A percentile compares a stretch with the other conserved stretches of the same genome.
phyloP scores from a whole-genome alignment of 192 early-diverging fungal genomes.

The Gryganskiella cystojenkinii region DNA sequence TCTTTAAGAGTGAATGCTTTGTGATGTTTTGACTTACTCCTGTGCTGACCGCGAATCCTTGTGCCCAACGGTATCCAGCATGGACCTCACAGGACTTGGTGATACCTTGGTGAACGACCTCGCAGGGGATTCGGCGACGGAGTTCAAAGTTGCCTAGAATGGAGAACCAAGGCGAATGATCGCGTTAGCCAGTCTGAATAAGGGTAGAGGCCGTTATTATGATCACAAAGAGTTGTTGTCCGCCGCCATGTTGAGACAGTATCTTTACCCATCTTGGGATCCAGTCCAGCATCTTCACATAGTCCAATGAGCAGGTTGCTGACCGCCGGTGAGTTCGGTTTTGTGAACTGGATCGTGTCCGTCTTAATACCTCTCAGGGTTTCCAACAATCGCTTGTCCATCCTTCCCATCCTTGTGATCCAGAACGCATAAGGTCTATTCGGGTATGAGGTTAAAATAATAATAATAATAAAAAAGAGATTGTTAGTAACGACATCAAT shows the following conservation, averaged over 20 bases:
- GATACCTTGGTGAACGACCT: constrained; percentile 61
- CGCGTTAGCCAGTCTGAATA: neutral
- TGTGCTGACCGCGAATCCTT: constrained; percentile 41
- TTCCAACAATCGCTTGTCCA: constrained; percentile 66
- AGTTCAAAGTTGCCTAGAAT: constrained; percentile 40
- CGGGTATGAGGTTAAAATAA: neutral
- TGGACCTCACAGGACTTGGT: constrained; percentile 60
- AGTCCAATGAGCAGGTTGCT: constrained; percentile 43
- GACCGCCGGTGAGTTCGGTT: constrained; percentile 49
- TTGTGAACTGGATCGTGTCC: constrained; percentile 52
- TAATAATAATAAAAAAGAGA: neutral
- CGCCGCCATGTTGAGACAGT: no score
- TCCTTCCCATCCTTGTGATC: constrained; percentile 67
- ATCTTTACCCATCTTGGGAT: constrained; percentile 47
- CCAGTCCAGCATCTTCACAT: constrained; percentile 46
- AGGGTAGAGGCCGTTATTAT: neutral
- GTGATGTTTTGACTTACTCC: constrained; percentile 20
- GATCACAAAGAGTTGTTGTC: no score
- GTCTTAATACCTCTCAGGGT: constrained; percentile 54
- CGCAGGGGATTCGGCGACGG: constrained; percentile 60
- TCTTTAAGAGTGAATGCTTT: no score
- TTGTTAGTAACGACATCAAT: no score
- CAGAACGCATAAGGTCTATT: constrained; percentile 65
- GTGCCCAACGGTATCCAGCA: constrained; percentile 43
- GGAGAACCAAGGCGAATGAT: neutral